Conservation (phyloP, 495 filamentous ascomycete species). For the Trypethelium eluteriae region DNA sequence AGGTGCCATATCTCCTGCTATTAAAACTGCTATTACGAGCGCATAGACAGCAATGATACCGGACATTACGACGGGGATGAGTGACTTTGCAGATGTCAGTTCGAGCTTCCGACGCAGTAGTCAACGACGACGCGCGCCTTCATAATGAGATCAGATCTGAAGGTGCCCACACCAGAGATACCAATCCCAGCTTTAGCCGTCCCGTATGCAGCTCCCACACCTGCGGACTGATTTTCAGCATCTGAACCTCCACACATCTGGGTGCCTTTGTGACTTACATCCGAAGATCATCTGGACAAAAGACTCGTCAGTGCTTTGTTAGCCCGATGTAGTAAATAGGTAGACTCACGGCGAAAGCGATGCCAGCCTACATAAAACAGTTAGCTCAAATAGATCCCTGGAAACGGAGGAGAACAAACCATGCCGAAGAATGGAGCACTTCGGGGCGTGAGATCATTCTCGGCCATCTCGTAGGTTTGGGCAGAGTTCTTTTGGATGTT, state of each 20-base stretch:
- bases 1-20: conserved; percentile 72
- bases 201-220: conserved; percentile 89
- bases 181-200: conserved; percentile 96
- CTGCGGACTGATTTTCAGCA: conserved; percentile 39
- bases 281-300: conserved; percentile 69
- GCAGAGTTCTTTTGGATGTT: conserved; percentile 27
- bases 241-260: neutral
- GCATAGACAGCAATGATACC: conserved; percentile 98
- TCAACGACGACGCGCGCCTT: conserved; percentile 51
- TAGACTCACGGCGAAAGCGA: conserved; percentile 80
- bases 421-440: conserved; percentile 98
- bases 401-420: conserved; percentile 49
- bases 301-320: conserved; percentile 8
- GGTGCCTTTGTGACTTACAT: conserved; percentile 50
- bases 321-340: neutral
- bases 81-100: conserved; percentile 48
- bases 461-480: conserved; percentile 46
- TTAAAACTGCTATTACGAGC: conserved; percentile 91
- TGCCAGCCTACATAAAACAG: conserved; percentile 56
- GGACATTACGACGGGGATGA: conserved; percentile 98
- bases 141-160: conserved; percentile 94
- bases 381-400: conserved; percentile 26
- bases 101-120: neutral
- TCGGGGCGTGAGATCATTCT: conserved; percentile 66
- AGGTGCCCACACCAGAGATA: conserved; percentile 89